phyloP scores from a whole-genome alignment of 257 asterid genomes.

The Knoxia roxburghii region DNA sequence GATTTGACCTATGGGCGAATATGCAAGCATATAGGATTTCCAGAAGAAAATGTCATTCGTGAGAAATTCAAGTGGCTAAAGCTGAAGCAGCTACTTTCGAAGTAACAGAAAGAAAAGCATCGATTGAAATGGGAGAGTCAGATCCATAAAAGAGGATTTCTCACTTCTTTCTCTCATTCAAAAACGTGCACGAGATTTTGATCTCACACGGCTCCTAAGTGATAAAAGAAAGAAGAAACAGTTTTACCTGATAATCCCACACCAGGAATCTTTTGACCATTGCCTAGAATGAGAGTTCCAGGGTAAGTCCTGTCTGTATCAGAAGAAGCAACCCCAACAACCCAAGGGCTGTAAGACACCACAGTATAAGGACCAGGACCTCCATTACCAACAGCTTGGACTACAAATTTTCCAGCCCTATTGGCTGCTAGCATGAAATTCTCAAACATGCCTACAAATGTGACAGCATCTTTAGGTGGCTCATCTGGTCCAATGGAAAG shows the following conservation, averaged over 20 bases:
- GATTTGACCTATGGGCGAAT: too few species aligned
- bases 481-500: constrained; percentile 80
- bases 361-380: constrained; percentile 83
- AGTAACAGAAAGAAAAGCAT: too few species aligned
- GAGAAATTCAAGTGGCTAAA: too few species aligned
- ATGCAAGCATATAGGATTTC: too few species aligned
- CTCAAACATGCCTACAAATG: constrained; percentile 69
- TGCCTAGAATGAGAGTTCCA: constrained; percentile 69
- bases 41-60: too few species aligned
- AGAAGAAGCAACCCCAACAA: constrained; percentile 65
- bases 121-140: too few species aligned
- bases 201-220: too few species aligned
- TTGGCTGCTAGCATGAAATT: constrained; percentile 78
- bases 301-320: constrained; percentile 76
- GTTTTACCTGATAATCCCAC: constrained; percentile 69
- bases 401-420: constrained; percentile 70
- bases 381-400: constrained; percentile 77
- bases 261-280: constrained; percentile 53
- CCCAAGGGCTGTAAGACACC: constrained; percentile 88
- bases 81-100: too few species aligned
- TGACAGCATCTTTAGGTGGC: constrained; percentile 69
- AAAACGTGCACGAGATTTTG: too few species aligned
- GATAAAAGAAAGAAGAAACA: too few species aligned
- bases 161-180: too few species aligned
- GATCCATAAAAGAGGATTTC: too few species aligned